phyloP scores from a whole-genome alignment of 177 flowering plant genomes.

The Vitis hybrid region DNA sequence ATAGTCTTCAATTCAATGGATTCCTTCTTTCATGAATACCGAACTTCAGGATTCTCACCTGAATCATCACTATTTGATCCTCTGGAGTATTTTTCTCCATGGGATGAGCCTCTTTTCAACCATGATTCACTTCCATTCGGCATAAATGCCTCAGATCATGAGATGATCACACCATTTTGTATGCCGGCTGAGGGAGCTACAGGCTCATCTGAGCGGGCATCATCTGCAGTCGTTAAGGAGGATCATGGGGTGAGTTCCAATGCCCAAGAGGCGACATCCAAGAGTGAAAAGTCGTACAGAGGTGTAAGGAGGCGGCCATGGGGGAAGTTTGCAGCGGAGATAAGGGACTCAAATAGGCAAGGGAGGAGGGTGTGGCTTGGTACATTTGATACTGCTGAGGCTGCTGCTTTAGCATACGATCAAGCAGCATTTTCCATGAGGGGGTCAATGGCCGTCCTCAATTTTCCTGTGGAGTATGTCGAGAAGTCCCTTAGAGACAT shows the following conservation, averaged over 20 bases:
- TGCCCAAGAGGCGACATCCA: background rate
- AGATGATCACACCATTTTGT: constrained; percentile 25
- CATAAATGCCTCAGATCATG: constrained; percentile 24
- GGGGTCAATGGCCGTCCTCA: constrained; percentile 58
- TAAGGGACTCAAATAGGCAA: constrained; percentile 48
- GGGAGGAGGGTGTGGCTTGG: constrained; percentile 64
- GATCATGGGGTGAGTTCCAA: constrained; percentile 23
- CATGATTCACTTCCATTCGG: constrained; percentile 33
- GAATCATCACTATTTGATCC: constrained; percentile 40
- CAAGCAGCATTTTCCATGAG: constrained; percentile 76
- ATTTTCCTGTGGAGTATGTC: constrained; percentile 66
- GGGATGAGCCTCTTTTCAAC: constrained; percentile 26
- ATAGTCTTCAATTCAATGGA: constrained; percentile 19
- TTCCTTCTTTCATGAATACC: constrained; percentile 13
- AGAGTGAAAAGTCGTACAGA: constrained; percentile 35
- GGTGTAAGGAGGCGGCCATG: constrained; percentile 63
- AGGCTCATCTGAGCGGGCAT: constrained; percentile 6
- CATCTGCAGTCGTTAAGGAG: constrained; percentile 14
- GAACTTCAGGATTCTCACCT: constrained; percentile 30
- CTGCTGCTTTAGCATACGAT: constrained; percentile 79
- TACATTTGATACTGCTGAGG: constrained; percentile 75
- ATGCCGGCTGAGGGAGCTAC: constrained; percentile 17
- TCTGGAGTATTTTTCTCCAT: constrained; percentile 25
- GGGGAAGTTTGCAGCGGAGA: constrained; percentile 70
- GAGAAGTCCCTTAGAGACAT: constrained; percentile 51